phyloP scores from a whole-genome alignment of 2,329 filamentous ascomycete genomes.

The Stenocarpella maydis region DNA sequence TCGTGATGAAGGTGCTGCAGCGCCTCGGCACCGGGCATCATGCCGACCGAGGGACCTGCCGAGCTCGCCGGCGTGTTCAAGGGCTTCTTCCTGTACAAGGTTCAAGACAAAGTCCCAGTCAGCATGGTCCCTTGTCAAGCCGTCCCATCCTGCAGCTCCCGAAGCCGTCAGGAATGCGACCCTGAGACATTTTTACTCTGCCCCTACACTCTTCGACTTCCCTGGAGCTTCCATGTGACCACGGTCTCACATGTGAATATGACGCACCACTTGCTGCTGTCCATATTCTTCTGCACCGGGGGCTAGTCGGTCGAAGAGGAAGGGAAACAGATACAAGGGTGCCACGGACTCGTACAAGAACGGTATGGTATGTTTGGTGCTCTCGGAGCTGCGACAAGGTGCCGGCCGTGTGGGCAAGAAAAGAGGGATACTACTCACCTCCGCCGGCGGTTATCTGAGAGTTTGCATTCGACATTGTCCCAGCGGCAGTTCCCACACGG shows the following conservation, averaged over 20 bases:
- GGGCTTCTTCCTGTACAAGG: conserved; percentile 53
- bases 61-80: conserved; percentile 46
- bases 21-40: conserved; percentile 53
- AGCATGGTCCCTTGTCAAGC: conserved; percentile 21
- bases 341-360: no score
- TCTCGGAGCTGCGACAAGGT: neutral
- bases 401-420: neutral
- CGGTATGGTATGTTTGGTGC: no score
- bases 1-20: conserved; percentile 50
- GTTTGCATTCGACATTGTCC: conserved; percentile 79
- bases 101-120: neutral
- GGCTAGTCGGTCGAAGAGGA: neutral
- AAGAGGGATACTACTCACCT: conserved; percentile 67
- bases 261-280: conserved; percentile 18
- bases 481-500: conserved; percentile 89
- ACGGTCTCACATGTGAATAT: conserved; percentile 36
- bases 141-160: conserved; percentile 11
- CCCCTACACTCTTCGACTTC: neutral
- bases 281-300: conserved; percentile 1
- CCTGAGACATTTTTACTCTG: conserved; percentile 11
- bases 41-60: conserved; percentile 40
- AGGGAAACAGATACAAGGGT: neutral
- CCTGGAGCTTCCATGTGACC: conserved; percentile 33
- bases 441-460: conserved; percentile 84
- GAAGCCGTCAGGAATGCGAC: conserved; percentile 18